Base-by-base conservation (phyloP, 1,284 basidiomycete species). In the Ceratobasidium sp. region DNA sequence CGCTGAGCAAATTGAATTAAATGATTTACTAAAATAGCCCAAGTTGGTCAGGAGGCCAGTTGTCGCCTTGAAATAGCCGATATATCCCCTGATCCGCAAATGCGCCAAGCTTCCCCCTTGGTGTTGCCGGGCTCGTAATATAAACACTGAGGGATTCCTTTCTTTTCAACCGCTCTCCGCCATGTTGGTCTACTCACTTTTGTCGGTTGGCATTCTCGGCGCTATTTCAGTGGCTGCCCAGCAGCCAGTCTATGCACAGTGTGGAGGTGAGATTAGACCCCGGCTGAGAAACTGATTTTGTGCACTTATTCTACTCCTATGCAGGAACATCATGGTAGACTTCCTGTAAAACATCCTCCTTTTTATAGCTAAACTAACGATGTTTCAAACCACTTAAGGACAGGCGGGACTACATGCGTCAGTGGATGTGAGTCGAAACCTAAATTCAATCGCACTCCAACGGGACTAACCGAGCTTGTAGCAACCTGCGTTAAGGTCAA, bases 11-110 rank as follows among this genome's bases (percentile, higher is more conserved):
- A 67, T 53, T 31, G 49, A 67, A 54, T 11, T n/a, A 11, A 35
- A 66, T n/a, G 11, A 31, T 35, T 1, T 37, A 47, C 45, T 51
- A 28, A 33, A 66, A 28, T 63, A 45, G 17, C 37, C 2, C 20
- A 39, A 20, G 60, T 39, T 28, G 23, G 60, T 63, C 60, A 63
- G 60, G 60, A n/a, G 60, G 37, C 10, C 39, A 45, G 39, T 45
- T 45, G 37, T 6, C 37, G 26, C 26, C 60, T 45, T n/a, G 10
- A 26, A 42, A 63, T 28, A 45, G 26, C 60, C 71, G 71, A 75
- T 13, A 54, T 75, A 75, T 75, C 47, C n/a, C 71, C 71, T 64
- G 26, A 54, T 51, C 71, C 71, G 71, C 42, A n/a, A 54, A 75
- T 75, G 51, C 23, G 47, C 71, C 71, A 75, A 2, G 61, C 60